Conservation (phyloP, 805 yeast species). For the Wickerhamiella cacticola region DNA sequence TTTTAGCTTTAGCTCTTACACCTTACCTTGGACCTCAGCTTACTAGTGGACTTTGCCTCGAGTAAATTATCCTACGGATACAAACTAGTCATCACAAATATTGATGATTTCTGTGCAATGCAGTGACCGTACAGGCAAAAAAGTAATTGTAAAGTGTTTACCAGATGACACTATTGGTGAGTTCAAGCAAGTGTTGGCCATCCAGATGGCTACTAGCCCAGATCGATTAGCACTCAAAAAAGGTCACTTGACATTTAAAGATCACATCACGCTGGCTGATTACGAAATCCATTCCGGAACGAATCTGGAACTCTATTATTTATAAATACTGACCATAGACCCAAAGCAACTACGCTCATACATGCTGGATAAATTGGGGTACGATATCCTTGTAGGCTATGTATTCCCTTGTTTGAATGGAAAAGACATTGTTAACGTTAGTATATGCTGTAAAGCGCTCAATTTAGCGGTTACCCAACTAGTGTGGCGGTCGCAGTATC, state of each 20-base stretch:
- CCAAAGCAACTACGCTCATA: no score
- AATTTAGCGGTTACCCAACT: conserved; percentile 32
- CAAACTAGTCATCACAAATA: no score
- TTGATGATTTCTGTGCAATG: conserved; percentile 60
- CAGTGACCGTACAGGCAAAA: conserved; percentile 75
- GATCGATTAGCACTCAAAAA: conserved; percentile 62
- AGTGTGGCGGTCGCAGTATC: conserved; percentile 34
- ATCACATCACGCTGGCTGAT: conserved; percentile 85
- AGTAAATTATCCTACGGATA: no score
- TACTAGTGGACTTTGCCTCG: no score
- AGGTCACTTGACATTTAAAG: conserved; percentile 74
- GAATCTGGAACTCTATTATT: conserved; percentile 61
- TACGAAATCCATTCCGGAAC: conserved; percentile 88
- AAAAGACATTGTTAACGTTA: conserved; percentile 34
- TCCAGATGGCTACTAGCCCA: conserved; percentile 68
- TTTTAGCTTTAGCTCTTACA: no score
- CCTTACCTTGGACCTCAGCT: no score
- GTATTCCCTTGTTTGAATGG: conserved; percentile 20
- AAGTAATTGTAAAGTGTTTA: conserved; percentile 72
- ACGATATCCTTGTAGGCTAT: conserved; percentile 17
- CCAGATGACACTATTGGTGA: conserved; percentile 81
- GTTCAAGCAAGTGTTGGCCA: conserved; percentile 67
- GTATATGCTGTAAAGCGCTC: conserved; percentile 33
- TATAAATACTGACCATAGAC: no score
- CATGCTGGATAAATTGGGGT: conserved; percentile 6